Base-by-base conservation (phyloP, 441 rosid genomes). In the Mallotus repandus region DNA sequence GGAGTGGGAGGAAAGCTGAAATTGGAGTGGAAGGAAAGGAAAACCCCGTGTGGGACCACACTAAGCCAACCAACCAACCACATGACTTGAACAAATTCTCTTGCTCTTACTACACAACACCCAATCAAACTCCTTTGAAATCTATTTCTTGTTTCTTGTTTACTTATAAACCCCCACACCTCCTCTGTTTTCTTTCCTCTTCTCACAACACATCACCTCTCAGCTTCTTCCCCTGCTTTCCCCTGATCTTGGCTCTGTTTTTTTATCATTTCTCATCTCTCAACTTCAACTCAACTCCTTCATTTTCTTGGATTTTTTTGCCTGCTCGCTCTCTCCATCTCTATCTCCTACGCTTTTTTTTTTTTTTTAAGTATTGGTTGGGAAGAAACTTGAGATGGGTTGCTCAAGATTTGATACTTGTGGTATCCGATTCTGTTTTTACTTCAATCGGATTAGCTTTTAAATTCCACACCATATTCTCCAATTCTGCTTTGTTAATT, bases 401-500 rank as follows among this genome's bases (percentile, higher is more conserved):
- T 67, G 62, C 60, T 79, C 78, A 45, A 48, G 74, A 74, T 64
- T 81, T 76, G 53, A 63, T 32, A 43, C 64, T 71, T 43, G 22
- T 68, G 62, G 89, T 5, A 86, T 85, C 89, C 75, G 85, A 84
- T 85, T 80, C 86, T 80, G 79, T 77, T 78, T 82, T 82, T 76
- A 15, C 49, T 55, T 74, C 81, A 58, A 79, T 85, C 74, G 81
- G 86, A 78, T 83, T 69, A 76, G 64, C 72, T 72, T 52, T 60
- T 79, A 64, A 74, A 77, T 70, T 77, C 73, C 63, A 16, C 5
- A 4, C 55, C 46, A 75, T 79, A 83, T 82, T 84, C 83, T 60
- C 19, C 43, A 41, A 38, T 4, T 38, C 54, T 78, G 63, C 63
- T 69, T 63, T 50, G 2, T 50, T 72, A 19, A 25, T 25, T 25